Base-by-base conservation (phyloP, 495 filamentous ascomycete species). In the Penicillium subrubescens region DNA sequence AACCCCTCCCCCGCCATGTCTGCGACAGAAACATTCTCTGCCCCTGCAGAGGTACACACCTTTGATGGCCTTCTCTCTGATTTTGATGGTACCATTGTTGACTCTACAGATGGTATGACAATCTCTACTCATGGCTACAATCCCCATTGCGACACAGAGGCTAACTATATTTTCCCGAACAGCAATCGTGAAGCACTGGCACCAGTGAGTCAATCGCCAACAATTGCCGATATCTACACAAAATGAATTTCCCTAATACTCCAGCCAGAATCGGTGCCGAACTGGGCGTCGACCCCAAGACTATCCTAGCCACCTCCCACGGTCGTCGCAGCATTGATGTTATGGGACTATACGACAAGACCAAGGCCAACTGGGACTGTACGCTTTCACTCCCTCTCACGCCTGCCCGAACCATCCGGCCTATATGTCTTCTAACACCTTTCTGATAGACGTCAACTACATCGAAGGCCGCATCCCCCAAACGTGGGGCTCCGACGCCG, bases 151-250 rank as follows among this genome's bases (percentile, higher is more conserved):
- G 37, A 37, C 43, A 46, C 35, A 35, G 56, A 46, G 55, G 10
- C 21, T 57, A 52, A 57, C 64, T 69, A 71, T 51, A 44, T 19
- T 21, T 10, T 48, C 5, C 3, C n/a, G n/a, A 57, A 37, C 51
- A 92, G 95, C 95, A 14, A 93, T 99, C 41, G 86, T 92, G 59
- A 96, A 97, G 75, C 90, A 97, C 77, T 99, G 95, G 95, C 83
- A 91, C 65, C 83, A 85, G 91, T 94, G 79, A 81, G 84, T 79
- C 48, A 29, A 27, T 35, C 8, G 25, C 25, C 8, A 41, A 25
- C 25, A 17, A 41, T 58, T 17, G 6, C 17, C 43, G 31, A 25
- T 19, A 37, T 12, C 25, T 15, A 8, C 23, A 14, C 17, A 17
- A 51, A 27, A 27, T 64, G 29, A 11, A 41, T 37, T 2, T 17